phyloP scores from a whole-genome alignment of 257 asterid species.

The Ilex aquifolium region DNA sequence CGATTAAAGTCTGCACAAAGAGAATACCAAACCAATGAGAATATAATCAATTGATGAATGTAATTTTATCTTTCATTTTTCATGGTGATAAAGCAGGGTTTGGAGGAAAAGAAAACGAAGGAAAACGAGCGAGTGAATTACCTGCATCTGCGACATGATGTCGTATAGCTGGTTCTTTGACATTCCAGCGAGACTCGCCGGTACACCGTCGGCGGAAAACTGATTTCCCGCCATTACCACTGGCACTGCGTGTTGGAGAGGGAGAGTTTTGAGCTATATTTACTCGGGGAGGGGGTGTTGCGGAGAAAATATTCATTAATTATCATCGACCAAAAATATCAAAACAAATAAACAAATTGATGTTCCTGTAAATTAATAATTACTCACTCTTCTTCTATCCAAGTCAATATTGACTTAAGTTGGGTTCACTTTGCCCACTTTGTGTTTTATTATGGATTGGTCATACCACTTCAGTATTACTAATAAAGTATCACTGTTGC shows the following conservation, averaged over 20 bases:
- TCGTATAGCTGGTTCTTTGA: slow-evolving; percentile 81
- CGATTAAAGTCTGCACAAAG: slow-evolving; percentile 57
- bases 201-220: slow-evolving; percentile 58
- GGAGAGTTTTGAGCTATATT: neutral
- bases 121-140: slow-evolving; percentile 3
- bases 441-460: too few relatives aligned
- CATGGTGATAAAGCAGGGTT: neutral
- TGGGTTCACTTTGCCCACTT: too few relatives aligned
- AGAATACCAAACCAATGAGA: neutral
- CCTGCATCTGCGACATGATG: slow-evolving; percentile 97
- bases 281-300: neutral
- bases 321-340: too few relatives aligned
- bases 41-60: neutral
- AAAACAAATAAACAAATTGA: too few relatives aligned
- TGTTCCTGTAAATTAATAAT: too few relatives aligned
- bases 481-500: too few relatives aligned
- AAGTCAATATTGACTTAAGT: too few relatives aligned
- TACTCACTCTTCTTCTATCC: too few relatives aligned
- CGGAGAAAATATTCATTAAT: too few relatives aligned
- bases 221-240: slow-evolving; percentile 74
- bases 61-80: neutral
- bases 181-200: slow-evolving; percentile 82
- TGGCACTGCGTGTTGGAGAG: neutral
- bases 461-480: too few relatives aligned
- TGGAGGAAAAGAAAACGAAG: neutral